Conservation (phyloP, 2,329 filamentous ascomycete species). For the Botryotinia globosa region DNA sequence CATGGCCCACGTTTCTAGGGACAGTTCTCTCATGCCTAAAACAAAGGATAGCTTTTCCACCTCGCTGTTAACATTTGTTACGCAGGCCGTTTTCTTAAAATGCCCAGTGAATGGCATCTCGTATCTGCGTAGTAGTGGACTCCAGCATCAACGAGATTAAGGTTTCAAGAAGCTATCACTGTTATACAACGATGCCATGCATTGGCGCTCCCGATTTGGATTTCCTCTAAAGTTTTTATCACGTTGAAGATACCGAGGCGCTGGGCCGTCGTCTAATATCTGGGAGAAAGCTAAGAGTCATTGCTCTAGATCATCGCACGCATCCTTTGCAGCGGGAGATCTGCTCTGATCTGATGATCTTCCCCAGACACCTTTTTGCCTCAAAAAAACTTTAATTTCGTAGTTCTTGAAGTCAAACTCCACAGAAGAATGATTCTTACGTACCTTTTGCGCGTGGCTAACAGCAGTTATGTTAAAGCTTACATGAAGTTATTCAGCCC, state of each 20-base stretch:
- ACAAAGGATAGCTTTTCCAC: neutral
- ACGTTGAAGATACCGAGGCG: neutral
- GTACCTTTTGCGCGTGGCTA: neutral
- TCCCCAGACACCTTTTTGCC: neutral
- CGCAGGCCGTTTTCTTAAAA: neutral
- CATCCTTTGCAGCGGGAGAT: neutral
- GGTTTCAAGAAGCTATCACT: neutral
- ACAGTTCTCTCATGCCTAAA: neutral
- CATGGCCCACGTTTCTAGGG: neutral
- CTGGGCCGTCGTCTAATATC: neutral
- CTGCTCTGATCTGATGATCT: neutral
- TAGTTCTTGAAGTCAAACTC: neutral
- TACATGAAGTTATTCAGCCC: neutral
- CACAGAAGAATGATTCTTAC: neutral
- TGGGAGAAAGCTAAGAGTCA: neutral
- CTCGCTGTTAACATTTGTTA: neutral
- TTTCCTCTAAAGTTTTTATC: neutral
- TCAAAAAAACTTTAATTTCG: neutral
- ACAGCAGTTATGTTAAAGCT: neutral
- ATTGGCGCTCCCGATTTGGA: neutral
- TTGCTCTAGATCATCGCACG: neutral
- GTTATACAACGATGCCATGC: neutral
- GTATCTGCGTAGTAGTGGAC: conserved; percentile 6
- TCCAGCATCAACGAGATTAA: neutral
- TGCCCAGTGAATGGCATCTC: neutral